A percentile compares a stretch with the other conserved stretches of the same genome.
Conservation (phyloP, 257 asterid species). For the Ballota nigra region DNA sequence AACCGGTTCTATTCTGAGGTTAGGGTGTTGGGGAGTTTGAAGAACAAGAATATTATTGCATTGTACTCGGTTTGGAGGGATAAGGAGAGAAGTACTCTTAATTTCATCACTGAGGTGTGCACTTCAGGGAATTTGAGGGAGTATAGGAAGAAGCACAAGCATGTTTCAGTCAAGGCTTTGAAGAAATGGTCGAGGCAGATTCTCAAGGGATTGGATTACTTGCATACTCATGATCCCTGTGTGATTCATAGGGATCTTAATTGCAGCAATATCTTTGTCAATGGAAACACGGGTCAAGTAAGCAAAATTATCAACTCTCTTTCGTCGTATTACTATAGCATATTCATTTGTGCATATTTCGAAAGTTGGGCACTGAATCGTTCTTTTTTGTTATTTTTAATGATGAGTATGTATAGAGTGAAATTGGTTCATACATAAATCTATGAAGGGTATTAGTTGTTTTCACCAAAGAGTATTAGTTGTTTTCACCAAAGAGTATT, state of each 20-base stretch:
- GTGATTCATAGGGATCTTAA: slow-evolving; percentile 80
- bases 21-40: slow-evolving; percentile 43
- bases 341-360: too few species aligned
- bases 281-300: slow-evolving; percentile 83
- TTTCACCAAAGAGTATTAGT: too few species aligned
- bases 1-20: slow-evolving; percentile 62
- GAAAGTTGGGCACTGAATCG: too few species aligned
- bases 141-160: slow-evolving; percentile 68
- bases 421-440: too few species aligned
- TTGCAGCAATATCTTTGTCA: slow-evolving; percentile 75
- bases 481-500: too few species aligned
- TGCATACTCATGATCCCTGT: slow-evolving; percentile 71
- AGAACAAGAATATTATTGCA: slow-evolving; percentile 49
- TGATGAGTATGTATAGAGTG: too few species aligned
- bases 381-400: too few species aligned
- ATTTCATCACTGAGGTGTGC: slow-evolving; percentile 78
- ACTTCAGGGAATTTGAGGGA: slow-evolving; percentile 77
- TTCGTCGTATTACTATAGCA: too few species aligned
- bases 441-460: too few species aligned
- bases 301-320: not conserved
- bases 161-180: slow-evolving; percentile 63
- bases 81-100: slow-evolving; percentile 46
- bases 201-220: slow-evolving; percentile 65
- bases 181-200: slow-evolving; percentile 84
- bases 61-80: slow-evolving; percentile 70